phyloP scores from a whole-genome alignment of 2,329 filamentous ascomycete genomes.

The Penicillium sp. region DNA sequence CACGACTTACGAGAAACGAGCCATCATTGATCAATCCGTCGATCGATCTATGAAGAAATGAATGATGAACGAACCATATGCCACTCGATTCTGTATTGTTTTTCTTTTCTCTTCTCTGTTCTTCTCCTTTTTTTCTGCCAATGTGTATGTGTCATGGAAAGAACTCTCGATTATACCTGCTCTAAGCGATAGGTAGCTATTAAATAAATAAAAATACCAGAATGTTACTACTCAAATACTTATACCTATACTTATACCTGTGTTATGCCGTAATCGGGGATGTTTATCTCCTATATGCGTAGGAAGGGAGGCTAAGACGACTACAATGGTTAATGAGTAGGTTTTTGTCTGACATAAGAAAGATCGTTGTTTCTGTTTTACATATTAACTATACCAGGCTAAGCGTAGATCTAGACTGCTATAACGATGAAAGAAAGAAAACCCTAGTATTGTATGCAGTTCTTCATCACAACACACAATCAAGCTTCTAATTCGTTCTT shows the following conservation, averaged over 20 bases:
- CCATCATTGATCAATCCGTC: background rate
- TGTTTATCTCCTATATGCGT: no score
- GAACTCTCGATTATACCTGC: background rate
- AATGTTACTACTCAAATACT: no score
- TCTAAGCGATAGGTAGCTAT: background rate
- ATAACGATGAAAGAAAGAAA: background rate
- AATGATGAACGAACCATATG: background rate
- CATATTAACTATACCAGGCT: background rate
- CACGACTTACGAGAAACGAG: background rate
- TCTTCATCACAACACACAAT: constrained; percentile 9
- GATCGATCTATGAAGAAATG: background rate
- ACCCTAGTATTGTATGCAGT: constrained; percentile 5
- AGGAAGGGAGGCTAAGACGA: background rate
- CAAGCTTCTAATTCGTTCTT: background rate
- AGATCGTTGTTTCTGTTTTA: background rate
- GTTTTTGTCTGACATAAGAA: background rate
- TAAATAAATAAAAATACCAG: no score
- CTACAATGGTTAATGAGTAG: background rate
- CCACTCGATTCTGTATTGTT: background rate
- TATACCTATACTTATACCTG: no score
- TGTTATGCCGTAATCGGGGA: no score
- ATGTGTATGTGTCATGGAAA: background rate
- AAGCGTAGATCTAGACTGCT: background rate
- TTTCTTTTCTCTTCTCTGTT: no score
- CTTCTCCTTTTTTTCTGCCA: background rate